Percentiles rank a stretch among this genome's conserved stretches.
These are phyloP conservation scores for Aspergillus pseudotamarii DNA, from an alignment of 2,329 filamentous ascomycete genomes.

Conservation along the genomic window DNA sequence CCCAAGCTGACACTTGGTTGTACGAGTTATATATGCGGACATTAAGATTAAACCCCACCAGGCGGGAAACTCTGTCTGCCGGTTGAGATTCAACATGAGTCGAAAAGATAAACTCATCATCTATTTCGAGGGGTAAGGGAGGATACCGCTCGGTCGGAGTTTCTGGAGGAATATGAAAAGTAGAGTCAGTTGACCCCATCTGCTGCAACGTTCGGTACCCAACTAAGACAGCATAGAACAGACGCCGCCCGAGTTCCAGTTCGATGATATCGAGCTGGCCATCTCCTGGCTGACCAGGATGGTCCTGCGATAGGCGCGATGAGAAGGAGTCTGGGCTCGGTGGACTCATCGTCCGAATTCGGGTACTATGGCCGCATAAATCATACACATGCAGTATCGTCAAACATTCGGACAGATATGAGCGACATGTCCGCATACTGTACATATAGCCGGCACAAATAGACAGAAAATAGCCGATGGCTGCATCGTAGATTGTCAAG, in stretches of 20 bases:
- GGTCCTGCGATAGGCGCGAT: conserved; percentile 27
- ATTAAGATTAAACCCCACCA: conserved; percentile 80
- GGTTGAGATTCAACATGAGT: conserved; percentile 72
- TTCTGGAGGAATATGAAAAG: conserved; percentile 74
- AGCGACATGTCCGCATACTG: conserved; percentile 41
- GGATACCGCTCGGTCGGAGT: conserved; percentile 77
- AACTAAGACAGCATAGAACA: conserved; percentile 84
- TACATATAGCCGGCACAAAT: conserved; percentile 45
- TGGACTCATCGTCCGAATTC: conserved; percentile 18
- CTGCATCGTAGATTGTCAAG: conserved; percentile 48
- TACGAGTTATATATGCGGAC: conserved; percentile 80
- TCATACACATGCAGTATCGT: conserved; percentile 46
- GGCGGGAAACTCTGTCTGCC: conserved; percentile 65
- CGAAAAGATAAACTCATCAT: conserved; percentile 77
- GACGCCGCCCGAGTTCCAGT: conserved; percentile 56
- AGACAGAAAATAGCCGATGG: conserved; percentile 48
- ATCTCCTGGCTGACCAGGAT: conserved; percentile 19
- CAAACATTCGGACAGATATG: conserved; percentile 48
- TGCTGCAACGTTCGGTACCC: conserved; percentile 78
- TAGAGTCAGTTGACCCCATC: conserved; percentile 70
- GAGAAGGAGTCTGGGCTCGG: conserved; percentile 28
- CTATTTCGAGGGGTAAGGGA: conserved; percentile 76
- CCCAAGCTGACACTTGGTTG: conserved; percentile 75
- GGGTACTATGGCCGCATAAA: conserved; percentile 33
- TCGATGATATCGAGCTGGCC: conserved; percentile 38